Evolutionary conservation across 2,329 filamentous ascomycete genomes (phyloP), one percentile per base, ranked within the genome.

Genomic region (Colletotrichum sublineola): DNA sequence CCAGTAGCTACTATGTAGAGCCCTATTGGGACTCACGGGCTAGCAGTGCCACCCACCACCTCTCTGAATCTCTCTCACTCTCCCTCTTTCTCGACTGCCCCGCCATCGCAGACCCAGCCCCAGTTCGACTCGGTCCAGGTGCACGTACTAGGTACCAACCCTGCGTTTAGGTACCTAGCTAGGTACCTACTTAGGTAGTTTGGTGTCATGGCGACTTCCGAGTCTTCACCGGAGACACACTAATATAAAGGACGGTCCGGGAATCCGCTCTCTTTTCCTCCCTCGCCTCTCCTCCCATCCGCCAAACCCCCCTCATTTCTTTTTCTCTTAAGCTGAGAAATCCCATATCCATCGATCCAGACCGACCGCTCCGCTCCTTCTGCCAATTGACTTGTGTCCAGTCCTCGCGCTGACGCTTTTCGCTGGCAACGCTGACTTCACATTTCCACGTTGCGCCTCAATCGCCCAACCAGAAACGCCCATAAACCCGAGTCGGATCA

Each of bases 211-310:
- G 70, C 70, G 58, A 73, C 66, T 73, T 38, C 56, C 56, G 56
- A 58, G 56, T 42, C 70, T 69, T 70, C 66, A 73, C 70, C 66
- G 60, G 70, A 70, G 66, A 63, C 66, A 72, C 70, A 65, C 70
- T 73, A 72, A 63, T 53, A 70, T 69, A 70, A 65, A 65, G 70
- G 55, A 62, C 61, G 12, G 70, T 73, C 70, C 67, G 55, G 33
- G 67, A 52, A 70, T 73, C 46, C 70, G 70, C 58, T 72, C 46
- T 69, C 46, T 65, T 38, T 56, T 62, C 69, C 68, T 67, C 55
- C 53, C 42, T 57, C 55, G 65, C 52, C 44, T 68, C 58, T 58
- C 44, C 68, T 68, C 58, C 40, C 56, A 68, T 53, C 48, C 58
- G 57, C 57, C 57, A 55, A 36, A 44, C 20, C 20, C 46, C 24